A percentile compares a stretch with the other conserved stretches of the same genome.
These are phyloP conservation scores for Leptographium wingfieldii DNA, from an alignment of 2,329 filamentous ascomycete genomes.

Conservation along the genomic window DNA sequence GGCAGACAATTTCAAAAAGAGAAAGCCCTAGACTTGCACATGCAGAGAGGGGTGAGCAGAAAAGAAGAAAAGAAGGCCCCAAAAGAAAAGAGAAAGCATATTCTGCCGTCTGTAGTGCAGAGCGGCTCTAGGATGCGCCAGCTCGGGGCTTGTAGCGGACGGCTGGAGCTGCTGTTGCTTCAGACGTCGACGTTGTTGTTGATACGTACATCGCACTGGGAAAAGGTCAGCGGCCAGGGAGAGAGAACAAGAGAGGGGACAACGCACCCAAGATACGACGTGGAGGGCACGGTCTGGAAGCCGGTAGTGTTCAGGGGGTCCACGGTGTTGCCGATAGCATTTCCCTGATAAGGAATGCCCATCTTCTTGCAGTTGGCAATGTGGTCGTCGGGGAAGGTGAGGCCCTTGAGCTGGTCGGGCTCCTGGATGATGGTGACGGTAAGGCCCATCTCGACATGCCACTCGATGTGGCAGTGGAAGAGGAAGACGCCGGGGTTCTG, in stretches of 20 bases:
- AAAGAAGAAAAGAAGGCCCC: background rate
- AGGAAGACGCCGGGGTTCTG: constrained; percentile 42
- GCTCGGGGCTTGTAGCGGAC: background rate
- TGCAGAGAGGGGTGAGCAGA: background rate
- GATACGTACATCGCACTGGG: background rate
- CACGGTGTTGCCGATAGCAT: constrained; percentile 53
- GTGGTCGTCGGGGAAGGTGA: constrained; percentile 47
- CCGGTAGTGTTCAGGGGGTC: constrained; percentile 41
- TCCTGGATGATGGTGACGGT: constrained; percentile 42
- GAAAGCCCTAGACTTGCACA: background rate
- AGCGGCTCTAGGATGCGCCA: too few species aligned
- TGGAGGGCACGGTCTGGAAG: constrained; percentile 36
- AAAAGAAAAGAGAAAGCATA: background rate
- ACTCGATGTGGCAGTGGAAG: constrained; percentile 48
- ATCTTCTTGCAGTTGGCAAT: constrained; percentile 31
- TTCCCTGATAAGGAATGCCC: constrained; percentile 41
- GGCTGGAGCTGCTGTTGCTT: too few species aligned
- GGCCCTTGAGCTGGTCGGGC: constrained; percentile 40
- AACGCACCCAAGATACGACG: constrained; percentile 33
- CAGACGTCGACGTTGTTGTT: background rate
- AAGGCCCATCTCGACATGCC: constrained; percentile 49
- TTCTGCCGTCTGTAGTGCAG: too few species aligned
- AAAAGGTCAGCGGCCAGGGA: background rate
- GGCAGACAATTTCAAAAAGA: background rate
- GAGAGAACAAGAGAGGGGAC: background rate